Conservation (phyloP, 1,139 yeast genomes). For the Spencermartinsiella ligniputridi region DNA sequence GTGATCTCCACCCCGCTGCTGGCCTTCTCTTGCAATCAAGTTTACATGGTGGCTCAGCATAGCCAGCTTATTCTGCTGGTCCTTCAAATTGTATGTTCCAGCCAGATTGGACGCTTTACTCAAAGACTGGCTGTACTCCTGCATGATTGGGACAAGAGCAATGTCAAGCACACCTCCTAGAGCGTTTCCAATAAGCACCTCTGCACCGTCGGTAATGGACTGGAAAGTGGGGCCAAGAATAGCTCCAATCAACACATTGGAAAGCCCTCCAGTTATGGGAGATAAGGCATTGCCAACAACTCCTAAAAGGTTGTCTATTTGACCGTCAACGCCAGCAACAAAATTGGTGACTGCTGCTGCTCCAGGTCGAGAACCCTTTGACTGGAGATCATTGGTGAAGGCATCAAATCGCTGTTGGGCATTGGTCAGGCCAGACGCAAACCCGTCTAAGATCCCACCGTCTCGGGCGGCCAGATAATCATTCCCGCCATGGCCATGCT, state of each 20-base stretch:
- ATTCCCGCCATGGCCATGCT: slow-evolving; percentile 1
- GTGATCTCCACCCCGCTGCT: slow-evolving; percentile 8
- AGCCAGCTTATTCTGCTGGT: slow-evolving; percentile 5
- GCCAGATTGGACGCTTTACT: slow-evolving; percentile 21
- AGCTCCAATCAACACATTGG: slow-evolving; percentile 21
- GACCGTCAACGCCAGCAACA: slow-evolving; percentile 33
- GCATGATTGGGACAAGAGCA: slow-evolving; percentile 20
- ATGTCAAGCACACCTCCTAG: slow-evolving; percentile 25
- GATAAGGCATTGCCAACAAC: slow-evolving; percentile 22
- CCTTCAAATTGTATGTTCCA: slow-evolving; percentile 13
- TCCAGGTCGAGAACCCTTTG: slow-evolving; percentile 25
- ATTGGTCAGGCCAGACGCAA: slow-evolving; percentile 11
- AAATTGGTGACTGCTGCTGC: slow-evolving; percentile 24
- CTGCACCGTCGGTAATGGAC: slow-evolving; percentile 13
- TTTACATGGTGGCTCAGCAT: slow-evolving; percentile 1
- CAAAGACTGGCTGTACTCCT: slow-evolving; percentile 20
- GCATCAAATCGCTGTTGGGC: slow-evolving; percentile 9
- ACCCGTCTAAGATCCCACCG: slow-evolving; percentile 5
- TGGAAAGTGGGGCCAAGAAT: slow-evolving; percentile 26
- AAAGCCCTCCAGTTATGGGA: slow-evolving; percentile 21
- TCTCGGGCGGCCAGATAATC: not conserved
- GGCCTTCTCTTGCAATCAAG: slow-evolving; percentile 8
- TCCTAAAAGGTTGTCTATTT: slow-evolving; percentile 31
- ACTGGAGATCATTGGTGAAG: slow-evolving; percentile 16
- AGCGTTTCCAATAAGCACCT: slow-evolving; percentile 22